phyloP scores from a whole-genome alignment of 495 filamentous ascomycete genomes.

The Niebla homalea region DNA sequence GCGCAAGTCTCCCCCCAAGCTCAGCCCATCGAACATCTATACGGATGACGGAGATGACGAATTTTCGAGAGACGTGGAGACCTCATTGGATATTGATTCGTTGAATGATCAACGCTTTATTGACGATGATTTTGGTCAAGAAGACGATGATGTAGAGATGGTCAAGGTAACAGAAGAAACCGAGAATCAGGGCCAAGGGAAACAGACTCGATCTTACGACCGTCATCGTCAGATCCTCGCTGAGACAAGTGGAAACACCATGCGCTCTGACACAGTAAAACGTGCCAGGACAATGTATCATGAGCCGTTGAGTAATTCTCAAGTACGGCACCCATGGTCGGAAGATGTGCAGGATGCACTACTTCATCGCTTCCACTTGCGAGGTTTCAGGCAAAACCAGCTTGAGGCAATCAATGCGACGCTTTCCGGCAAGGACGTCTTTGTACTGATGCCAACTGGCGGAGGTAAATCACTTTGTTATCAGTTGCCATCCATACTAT shows the following conservation, averaged over 20 bases:
- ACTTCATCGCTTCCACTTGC: slow-evolving; percentile 67
- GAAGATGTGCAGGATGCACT: slow-evolving; percentile 66
- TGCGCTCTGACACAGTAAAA: slow-evolving; percentile 7
- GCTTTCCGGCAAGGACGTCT: slow-evolving; percentile 70
- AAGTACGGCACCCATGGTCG: slow-evolving; percentile 60
- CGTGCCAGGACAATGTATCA: background rate
- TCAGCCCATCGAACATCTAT: background rate
- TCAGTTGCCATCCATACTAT: slow-evolving; percentile 81
- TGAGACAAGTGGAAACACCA: slow-evolving; percentile 41
- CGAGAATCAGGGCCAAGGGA: slow-evolving; percentile 31
- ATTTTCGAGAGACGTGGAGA: no score
- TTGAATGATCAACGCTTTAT: slow-evolving; percentile 1
- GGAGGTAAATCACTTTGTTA: slow-evolving; percentile 96
- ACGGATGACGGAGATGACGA: background rate
- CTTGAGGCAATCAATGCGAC: slow-evolving; percentile 93
- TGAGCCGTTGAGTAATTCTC: slow-evolving; percentile 17
- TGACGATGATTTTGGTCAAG: slow-evolving; percentile 49
- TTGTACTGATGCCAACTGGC: slow-evolving; percentile 95
- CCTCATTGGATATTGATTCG: no score
- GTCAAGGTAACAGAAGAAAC: slow-evolving; percentile 46
- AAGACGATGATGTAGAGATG: slow-evolving; percentile 58
- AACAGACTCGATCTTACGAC: slow-evolving; percentile 15
- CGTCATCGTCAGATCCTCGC: slow-evolving; percentile 35
- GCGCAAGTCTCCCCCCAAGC: no score
- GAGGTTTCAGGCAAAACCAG: slow-evolving; percentile 80